Evolutionary conservation across 805 yeast species (phyloP).

Genomic region (Lipomyces sp.): DNA sequence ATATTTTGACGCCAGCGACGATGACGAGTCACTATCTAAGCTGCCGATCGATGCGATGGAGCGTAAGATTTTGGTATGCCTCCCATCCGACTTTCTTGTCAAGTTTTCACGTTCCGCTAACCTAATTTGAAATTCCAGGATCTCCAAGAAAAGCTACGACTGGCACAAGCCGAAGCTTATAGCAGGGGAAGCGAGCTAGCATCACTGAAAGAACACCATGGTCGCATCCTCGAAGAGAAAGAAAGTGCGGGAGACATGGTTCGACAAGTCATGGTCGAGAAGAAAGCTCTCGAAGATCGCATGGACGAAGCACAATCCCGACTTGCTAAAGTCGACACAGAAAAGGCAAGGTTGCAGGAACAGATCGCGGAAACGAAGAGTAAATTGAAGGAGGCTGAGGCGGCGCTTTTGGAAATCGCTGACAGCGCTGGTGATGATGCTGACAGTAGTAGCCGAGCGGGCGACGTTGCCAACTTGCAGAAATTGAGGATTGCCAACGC

Average conservation of each 20-base stretch:
- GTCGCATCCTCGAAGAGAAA: background rate
- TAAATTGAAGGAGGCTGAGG: slow-evolving; percentile 35
- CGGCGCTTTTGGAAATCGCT: slow-evolving; percentile 30
- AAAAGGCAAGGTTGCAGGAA: slow-evolving; percentile 28
- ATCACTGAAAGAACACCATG: slow-evolving; percentile 1
- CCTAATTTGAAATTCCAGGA: too few relatives aligned
- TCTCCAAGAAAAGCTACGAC: slow-evolving; percentile 1
- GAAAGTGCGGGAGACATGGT: slow-evolving; percentile 4
- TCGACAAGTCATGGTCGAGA: slow-evolving; percentile 1
- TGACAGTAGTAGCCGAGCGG: too few relatives aligned
- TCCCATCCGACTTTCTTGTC: too few relatives aligned
- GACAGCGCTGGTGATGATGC: slow-evolving; percentile 29
- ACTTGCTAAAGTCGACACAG: slow-evolving; percentile 30
- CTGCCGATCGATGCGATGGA: too few relatives aligned
- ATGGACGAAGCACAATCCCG: slow-evolving; percentile 2
- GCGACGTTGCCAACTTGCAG: slow-evolving; percentile 33
- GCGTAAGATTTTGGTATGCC: too few relatives aligned
- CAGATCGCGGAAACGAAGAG: slow-evolving; percentile 35
- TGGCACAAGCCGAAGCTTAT: background rate
- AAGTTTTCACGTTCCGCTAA: too few relatives aligned
- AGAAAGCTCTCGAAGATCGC: slow-evolving; percentile 1
- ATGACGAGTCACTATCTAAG: too few relatives aligned
- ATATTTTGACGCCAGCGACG: too few relatives aligned
- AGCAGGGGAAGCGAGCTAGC: slow-evolving; percentile 1
- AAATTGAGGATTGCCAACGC: slow-evolving; percentile 45